phyloP scores from a whole-genome alignment of 352 stramenopile species.

The Globisporangium alternatum region DNA sequence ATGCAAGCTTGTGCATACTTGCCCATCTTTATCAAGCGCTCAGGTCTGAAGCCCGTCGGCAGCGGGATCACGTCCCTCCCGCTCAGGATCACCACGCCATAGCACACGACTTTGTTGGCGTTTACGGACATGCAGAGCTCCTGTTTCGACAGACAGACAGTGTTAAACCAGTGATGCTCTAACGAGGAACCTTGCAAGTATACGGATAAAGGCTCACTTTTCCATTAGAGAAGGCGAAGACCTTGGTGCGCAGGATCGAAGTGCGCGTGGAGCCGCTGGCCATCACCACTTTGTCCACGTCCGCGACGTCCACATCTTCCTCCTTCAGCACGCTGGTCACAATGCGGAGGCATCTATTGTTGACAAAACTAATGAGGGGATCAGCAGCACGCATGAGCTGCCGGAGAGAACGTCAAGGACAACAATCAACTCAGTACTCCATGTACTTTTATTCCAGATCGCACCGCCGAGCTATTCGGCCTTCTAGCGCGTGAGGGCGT shows the following conservation, averaged over 20 bases:
- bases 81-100: slow-evolving; percentile 95
- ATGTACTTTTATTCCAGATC: slow-evolving; percentile 93
- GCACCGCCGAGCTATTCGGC: slow-evolving; percentile 95
- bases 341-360: slow-evolving; percentile 67
- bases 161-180: neutral
- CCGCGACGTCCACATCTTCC: slow-evolving; percentile 74
- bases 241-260: slow-evolving; percentile 91
- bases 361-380: neutral
- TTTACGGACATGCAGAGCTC: slow-evolving; percentile 97
- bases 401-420: too few species aligned
- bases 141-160: slow-evolving; percentile 21
- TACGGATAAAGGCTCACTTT: slow-evolving; percentile 50
- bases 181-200: neutral
- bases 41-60: slow-evolving; percentile 96
- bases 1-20: slow-evolving; percentile 42
- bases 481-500: slow-evolving; percentile 92
- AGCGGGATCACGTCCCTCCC: slow-evolving; percentile 97
- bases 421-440: neutral
- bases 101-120: slow-evolving; percentile 97
- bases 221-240: slow-evolving; percentile 95
- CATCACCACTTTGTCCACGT: slow-evolving; percentile 95
- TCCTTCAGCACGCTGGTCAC: slow-evolving; percentile 92
- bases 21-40: slow-evolving; percentile 21
- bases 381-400: neutral
- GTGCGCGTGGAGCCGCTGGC: slow-evolving; percentile 95